Conservation (phyloP, 2,329 filamentous ascomycete genomes). For the Beauveria scarabaeidicola region DNA sequence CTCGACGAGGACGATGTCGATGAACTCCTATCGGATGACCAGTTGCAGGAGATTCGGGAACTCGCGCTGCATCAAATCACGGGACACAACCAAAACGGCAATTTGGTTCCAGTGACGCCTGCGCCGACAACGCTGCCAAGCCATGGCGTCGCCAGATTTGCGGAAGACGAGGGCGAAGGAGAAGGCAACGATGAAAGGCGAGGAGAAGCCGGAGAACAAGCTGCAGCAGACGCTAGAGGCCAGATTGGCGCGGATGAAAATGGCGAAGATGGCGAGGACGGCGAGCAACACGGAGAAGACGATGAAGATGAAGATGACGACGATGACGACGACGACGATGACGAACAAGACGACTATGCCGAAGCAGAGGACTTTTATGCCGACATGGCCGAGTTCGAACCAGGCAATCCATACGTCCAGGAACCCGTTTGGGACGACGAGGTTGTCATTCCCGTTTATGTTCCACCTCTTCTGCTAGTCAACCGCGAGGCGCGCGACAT, state of each 20-base stretch:
- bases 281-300: neutral
- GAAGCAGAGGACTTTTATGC: neutral
- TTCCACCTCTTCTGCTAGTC: constrained; percentile 14
- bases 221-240: neutral
- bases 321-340: neutral
- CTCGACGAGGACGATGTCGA: neutral
- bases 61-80: neutral
- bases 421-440: constrained; percentile 4
- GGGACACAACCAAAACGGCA: neutral
- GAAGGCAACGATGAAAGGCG: neutral
- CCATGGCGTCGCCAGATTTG: neutral
- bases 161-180: neutral
- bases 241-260: neutral
- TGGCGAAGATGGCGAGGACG: neutral
- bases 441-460: constrained; percentile 14
- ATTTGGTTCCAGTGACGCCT: neutral
- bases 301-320: neutral
- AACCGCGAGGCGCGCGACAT: constrained; percentile 18
- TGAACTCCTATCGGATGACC: neutral
- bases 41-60: neutral
- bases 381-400: neutral
- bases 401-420: neutral
- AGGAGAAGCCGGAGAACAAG: neutral
- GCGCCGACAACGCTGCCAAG: neutral
- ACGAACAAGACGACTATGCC: neutral